Evolutionary conservation across 441 rosid genomes (phyloP).

Genomic region (Erodium texanum): DNA sequence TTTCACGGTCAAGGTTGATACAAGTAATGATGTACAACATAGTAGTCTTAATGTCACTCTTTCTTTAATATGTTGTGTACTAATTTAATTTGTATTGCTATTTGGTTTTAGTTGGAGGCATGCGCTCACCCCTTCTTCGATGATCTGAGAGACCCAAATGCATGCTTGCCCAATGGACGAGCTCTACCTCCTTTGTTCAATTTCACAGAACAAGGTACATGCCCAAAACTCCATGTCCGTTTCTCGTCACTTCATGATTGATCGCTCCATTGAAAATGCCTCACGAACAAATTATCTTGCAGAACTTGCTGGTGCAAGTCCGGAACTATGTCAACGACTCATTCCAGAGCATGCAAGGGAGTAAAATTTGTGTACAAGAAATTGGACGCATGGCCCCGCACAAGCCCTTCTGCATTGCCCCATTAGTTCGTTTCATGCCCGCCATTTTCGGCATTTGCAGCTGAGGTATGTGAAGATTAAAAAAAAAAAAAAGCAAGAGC

Average conservation of each 20-base stretch:
- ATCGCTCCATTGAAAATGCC: not conserved
- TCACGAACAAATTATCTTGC: not conserved
- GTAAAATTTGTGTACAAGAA: constrained; percentile 62
- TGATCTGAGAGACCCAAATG: constrained; percentile 46
- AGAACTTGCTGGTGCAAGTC: constrained; percentile 28
- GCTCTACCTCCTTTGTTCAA: constrained; percentile 54
- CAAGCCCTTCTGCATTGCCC: constrained; percentile 7
- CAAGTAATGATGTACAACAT: not conserved
- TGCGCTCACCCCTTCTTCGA: constrained; percentile 67
- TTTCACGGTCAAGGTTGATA: not conserved
- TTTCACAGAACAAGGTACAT: constrained; percentile 51
- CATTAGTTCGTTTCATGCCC: not conserved
- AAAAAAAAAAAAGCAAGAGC: not conserved
- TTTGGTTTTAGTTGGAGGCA: constrained; percentile 36
- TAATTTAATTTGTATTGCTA: not conserved
- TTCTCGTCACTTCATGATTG: not conserved
- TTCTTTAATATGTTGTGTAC: not conserved
- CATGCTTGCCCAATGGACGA: constrained; percentile 52
- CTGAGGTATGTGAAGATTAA: constrained; percentile 3
- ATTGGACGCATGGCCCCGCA: constrained; percentile 18
- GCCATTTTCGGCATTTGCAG: not conserved
- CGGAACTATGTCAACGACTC: constrained; percentile 53
- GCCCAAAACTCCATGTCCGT: not conserved
- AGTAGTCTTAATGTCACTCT: not conserved
- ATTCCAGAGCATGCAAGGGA: constrained; percentile 86